phyloP scores from a whole-genome alignment of 2,329 filamentous ascomycete genomes.

The Emericellopsis cladophorae region DNA sequence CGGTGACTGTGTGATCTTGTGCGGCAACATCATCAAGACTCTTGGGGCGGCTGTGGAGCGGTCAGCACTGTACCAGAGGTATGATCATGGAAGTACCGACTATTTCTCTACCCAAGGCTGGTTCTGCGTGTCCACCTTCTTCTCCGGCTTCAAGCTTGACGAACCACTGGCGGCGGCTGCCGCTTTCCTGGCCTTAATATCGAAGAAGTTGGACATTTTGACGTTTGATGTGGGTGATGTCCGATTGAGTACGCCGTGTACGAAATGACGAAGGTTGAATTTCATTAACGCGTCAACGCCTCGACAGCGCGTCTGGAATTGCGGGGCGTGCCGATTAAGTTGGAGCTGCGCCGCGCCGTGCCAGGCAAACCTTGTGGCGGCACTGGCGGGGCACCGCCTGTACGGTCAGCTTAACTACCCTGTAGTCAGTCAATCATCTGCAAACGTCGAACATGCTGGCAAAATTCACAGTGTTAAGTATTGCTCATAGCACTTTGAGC shows the following conservation, averaged over 20 bases:
- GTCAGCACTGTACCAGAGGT: neutral
- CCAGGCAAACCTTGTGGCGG: too few species aligned
- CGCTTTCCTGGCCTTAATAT: slow-evolving; percentile 80
- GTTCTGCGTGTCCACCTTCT: slow-evolving; percentile 43
- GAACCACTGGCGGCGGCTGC: slow-evolving; percentile 52
- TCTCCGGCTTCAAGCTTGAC: slow-evolving; percentile 52
- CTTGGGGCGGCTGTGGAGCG: slow-evolving; percentile 63
- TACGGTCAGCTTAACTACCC: too few species aligned
- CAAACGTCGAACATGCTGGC: too few species aligned
- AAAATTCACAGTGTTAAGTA: too few species aligned
- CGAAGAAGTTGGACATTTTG: slow-evolving; percentile 83
- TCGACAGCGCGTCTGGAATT: slow-evolving; percentile 7
- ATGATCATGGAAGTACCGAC: slow-evolving; percentile 33
- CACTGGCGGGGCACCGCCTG: too few species aligned
- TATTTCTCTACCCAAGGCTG: slow-evolving; percentile 99
- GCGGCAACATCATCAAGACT: slow-evolving; percentile 89
- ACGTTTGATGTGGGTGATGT: neutral
- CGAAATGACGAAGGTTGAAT: slow-evolving; percentile 5
- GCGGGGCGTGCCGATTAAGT: too few species aligned
- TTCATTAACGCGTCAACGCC: slow-evolving; percentile 16
- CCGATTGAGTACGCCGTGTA: neutral
- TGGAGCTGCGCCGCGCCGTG: too few species aligned
- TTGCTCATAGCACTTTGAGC: too few species aligned
- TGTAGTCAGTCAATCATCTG: too few species aligned
- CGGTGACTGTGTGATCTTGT: slow-evolving; percentile 91